Conservation (phyloP, 2,329 filamentous ascomycete genomes). For the Neofusicoccum cordaticola region DNA sequence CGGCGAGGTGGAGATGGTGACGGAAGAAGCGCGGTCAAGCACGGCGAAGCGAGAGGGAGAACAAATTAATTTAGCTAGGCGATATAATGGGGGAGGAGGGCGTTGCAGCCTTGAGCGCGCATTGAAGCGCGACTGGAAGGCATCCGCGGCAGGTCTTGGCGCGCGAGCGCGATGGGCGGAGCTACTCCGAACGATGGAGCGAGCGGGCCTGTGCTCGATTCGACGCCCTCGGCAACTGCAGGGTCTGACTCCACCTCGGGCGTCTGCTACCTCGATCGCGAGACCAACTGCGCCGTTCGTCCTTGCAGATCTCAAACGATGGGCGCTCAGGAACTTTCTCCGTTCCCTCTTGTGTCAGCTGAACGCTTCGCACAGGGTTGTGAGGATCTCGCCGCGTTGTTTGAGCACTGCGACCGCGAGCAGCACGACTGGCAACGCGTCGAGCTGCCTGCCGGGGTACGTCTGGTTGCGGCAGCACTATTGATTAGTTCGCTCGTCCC, state of each 20-base stretch:
- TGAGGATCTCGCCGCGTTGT: conserved; percentile 21
- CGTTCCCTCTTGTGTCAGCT: conserved; percentile 16
- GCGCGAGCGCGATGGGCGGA: background rate
- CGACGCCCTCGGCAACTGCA: conserved; percentile 1
- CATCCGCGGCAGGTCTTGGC: conserved; percentile 8
- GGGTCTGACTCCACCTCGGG: background rate
- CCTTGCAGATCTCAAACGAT: conserved; percentile 1
- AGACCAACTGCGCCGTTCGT: background rate
- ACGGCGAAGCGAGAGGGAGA: conserved; percentile 3
- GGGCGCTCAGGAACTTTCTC: background rate
- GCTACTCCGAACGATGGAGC: background rate
- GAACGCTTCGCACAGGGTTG: conserved; percentile 32
- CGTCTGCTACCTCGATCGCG: background rate
- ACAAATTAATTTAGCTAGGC: conserved; percentile 6
- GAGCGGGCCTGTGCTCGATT: background rate
- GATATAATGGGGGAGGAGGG: conserved; percentile 7
- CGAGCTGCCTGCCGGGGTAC: background rate
- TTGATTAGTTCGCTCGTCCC: background rate
- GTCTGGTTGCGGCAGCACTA: background rate
- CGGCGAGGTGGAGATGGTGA: conserved; percentile 20
- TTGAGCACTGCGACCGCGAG: conserved; percentile 18
- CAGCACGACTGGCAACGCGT: conserved; percentile 29
- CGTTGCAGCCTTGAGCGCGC: conserved; percentile 10
- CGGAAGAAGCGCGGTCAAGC: conserved; percentile 13
- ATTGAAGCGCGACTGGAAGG: conserved; percentile 5